Percentiles rank a stretch among this genome's conserved stretches.
Conservation (phyloP, 2,329 filamentous ascomycete species). For the Epichloe baconii region DNA sequence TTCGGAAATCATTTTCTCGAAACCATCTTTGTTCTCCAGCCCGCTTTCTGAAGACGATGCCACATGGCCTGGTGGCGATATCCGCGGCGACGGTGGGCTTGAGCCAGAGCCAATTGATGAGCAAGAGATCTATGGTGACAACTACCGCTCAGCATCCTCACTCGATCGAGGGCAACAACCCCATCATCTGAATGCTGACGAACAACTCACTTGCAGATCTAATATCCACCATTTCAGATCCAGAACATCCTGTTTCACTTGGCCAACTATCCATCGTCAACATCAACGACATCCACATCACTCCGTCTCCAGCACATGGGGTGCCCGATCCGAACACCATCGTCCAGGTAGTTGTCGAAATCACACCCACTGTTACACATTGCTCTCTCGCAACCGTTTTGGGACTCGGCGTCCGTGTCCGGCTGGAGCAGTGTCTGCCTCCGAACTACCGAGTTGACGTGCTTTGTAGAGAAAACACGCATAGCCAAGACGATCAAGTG, state of each 20-base stretch:
- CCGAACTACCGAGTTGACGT: constrained; percentile 89
- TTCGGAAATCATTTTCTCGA: constrained; percentile 32
- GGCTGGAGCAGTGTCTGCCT: constrained; percentile 80
- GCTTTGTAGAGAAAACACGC: constrained; percentile 89
- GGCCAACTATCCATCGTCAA: constrained; percentile 92
- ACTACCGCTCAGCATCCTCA: background rate
- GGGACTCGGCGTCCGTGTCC: constrained; percentile 80
- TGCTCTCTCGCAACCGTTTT: constrained; percentile 95
- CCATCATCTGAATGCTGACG: background rate
- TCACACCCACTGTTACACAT: constrained; percentile 94
- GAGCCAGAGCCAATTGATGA: constrained; percentile 79
- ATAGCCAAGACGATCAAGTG: constrained; percentile 86
- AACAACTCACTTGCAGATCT: constrained; percentile 47
- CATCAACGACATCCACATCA: constrained; percentile 81
- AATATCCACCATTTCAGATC: constrained; percentile 88
- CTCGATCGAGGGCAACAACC: too few species aligned
- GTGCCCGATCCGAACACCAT: constrained; percentile 38
- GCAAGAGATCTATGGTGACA: constrained; percentile 84
- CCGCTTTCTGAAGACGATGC: constrained; percentile 26
- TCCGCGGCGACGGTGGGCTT: constrained; percentile 40
- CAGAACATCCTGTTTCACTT: constrained; percentile 88
- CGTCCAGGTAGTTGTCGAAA: constrained; percentile 69
- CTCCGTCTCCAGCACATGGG: constrained; percentile 23
- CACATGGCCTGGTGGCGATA: constrained; percentile 20
- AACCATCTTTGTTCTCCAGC: constrained; percentile 28